Conservation (phyloP, 768 basidiomycete species). For the Lactarius tabidus region DNA sequence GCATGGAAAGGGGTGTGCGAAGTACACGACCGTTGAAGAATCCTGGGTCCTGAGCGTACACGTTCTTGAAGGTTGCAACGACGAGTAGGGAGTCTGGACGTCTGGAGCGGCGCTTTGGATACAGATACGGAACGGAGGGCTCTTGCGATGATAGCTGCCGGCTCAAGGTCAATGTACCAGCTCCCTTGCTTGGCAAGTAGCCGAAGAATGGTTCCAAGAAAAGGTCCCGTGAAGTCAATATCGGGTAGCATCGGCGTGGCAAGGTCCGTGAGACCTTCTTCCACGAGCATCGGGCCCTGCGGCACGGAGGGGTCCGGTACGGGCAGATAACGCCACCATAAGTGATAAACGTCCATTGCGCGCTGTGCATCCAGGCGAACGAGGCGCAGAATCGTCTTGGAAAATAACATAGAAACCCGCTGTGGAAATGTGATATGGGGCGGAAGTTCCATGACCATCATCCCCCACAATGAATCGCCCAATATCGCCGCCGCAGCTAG, state of each 20-base stretch:
- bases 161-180: too few species aligned
- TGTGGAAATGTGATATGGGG: constrained; percentile 19
- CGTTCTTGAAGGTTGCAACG: constrained; percentile 38
- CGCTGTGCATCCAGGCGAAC: constrained; percentile 17
- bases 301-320: constrained; percentile 14
- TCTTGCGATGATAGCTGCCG: constrained; percentile 16
- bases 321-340: constrained; percentile 21
- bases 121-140: constrained; percentile 37
- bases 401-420: constrained; percentile 22
- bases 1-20: constrained; percentile 33
- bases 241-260: constrained; percentile 15
- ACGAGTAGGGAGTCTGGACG: constrained; percentile 39
- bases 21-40: too few species aligned
- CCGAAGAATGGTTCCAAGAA: constrained; percentile 35
- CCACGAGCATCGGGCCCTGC: constrained; percentile 13
- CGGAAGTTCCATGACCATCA: constrained; percentile 20
- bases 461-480: constrained; percentile 21
- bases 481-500: constrained; percentile 22
- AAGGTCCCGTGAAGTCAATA: constrained; percentile 9
- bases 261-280: constrained; percentile 21
- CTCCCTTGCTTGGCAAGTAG: too few species aligned
- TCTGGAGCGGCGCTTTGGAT: constrained; percentile 36
- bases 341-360: constrained; percentile 14
- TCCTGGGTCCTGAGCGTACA: constrained; percentile 37
- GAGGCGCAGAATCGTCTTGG: constrained; percentile 16